phyloP scores from a whole-genome alignment of 129 eudicot species.

The Lactuca saligna region DNA sequence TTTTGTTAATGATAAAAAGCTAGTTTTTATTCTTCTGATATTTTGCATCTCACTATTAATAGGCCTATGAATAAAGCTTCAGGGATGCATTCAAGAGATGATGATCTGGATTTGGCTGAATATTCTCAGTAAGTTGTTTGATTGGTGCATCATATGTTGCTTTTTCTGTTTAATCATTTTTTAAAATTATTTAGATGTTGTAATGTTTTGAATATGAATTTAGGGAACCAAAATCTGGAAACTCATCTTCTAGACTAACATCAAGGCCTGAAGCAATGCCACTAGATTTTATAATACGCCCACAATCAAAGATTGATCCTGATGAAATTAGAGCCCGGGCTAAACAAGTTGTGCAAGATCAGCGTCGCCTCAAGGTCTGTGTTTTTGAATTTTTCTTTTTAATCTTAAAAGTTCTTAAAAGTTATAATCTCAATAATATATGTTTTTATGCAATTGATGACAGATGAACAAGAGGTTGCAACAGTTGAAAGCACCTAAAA shows the following conservation, averaged over 20 bases:
- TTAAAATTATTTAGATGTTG: no score
- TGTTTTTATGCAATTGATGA: neutral
- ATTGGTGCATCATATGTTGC: constrained; percentile 3
- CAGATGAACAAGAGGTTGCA: constrained; percentile 89
- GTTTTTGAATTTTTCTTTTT: neutral
- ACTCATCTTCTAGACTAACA: constrained; percentile 65
- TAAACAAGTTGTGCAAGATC: constrained; percentile 77
- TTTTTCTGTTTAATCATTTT: constrained; percentile 2
- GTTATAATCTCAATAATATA: neutral
- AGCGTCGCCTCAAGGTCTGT: constrained; percentile 75
- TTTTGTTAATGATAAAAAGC: neutral
- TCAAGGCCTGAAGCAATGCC: constrained; percentile 98
- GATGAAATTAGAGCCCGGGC: constrained; percentile 85
- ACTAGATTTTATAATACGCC: constrained; percentile 85
- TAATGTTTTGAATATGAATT: neutral
- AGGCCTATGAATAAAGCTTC: constrained; percentile 69
- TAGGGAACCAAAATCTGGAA: constrained; percentile 77
- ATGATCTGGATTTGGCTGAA: constrained; percentile 80
- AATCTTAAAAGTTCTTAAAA: no score
- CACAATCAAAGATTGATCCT: constrained; percentile 92
- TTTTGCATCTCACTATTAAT: constrained; percentile 28
- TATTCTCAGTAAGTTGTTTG: constrained; percentile 70
- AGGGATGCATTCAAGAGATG: constrained; percentile 79
- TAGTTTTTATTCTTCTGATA: constrained; percentile 1
- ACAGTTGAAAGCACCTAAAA: constrained; percentile 77